phyloP scores from a whole-genome alignment of 176 grass and related monocot species.

The Aegilops speltoides region DNA sequence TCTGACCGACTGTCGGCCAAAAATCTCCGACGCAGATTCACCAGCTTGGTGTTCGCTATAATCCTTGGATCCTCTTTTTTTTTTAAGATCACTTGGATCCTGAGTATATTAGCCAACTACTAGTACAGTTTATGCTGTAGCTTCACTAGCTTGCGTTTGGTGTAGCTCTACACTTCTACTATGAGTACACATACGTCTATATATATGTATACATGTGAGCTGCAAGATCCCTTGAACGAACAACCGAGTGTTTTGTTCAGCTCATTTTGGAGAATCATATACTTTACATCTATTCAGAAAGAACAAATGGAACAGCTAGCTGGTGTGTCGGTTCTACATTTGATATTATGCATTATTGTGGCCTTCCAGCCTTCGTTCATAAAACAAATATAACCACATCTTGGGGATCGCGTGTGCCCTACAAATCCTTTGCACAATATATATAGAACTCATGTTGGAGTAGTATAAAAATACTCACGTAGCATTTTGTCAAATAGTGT shows the following conservation, averaged over 20 bases:
- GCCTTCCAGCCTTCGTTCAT: not conserved
- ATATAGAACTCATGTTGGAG: not conserved
- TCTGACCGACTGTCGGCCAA: constrained; percentile 29
- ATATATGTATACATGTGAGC: not conserved
- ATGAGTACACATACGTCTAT: too few species aligned
- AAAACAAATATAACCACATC: not conserved
- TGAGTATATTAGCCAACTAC: not conserved
- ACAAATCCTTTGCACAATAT: not conserved
- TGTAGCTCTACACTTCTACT: not conserved
- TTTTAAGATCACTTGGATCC: too few species aligned
- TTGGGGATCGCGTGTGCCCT: not conserved
- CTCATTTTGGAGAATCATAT: not conserved
- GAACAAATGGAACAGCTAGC: constrained; percentile 10
- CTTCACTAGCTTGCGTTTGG: not conserved
- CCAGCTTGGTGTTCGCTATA: not conserved
- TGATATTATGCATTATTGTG: not conserved
- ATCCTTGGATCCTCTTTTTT: not conserved
- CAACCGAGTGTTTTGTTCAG: not conserved
- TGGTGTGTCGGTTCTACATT: not conserved
- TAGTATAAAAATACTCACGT: not conserved
- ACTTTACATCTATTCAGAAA: not conserved
- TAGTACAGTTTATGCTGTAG: not conserved
- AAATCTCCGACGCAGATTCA: not conserved
- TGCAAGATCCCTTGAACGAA: not conserved
- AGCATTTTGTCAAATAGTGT: not conserved